These are phyloP conservation scores for Ogataea angusta DNA, from an alignment of 805 yeast genomes.

Conservation along the genomic window DNA sequence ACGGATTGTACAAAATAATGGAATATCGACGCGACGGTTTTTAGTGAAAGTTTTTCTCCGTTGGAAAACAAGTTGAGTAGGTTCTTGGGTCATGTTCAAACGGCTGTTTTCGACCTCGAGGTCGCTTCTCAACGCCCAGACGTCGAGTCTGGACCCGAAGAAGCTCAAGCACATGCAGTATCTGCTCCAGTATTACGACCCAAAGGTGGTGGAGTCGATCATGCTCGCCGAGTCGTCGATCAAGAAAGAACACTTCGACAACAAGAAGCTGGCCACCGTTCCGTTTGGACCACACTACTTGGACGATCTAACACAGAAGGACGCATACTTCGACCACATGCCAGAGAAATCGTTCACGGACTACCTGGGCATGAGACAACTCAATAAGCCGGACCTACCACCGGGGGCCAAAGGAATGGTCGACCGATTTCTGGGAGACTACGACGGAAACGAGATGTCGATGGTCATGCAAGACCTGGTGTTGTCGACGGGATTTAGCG, in stretches of 20 bases:
- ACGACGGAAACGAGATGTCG: constrained; percentile 20
- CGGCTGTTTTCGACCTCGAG: constrained; percentile 16
- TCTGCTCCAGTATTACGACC: constrained; percentile 75
- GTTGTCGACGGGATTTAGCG: constrained; percentile 63
- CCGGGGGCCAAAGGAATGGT: constrained; percentile 23
- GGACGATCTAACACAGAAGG: constrained; percentile 68
- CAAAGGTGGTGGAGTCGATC: constrained; percentile 77
- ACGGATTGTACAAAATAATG: not conserved
- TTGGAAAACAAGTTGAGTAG: not conserved
- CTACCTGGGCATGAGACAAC: constrained; percentile 24
- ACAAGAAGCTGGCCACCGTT: constrained; percentile 40
- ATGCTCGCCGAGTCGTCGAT: constrained; percentile 75
- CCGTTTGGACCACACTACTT: constrained; percentile 68
- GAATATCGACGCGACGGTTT: constrained; percentile 11
- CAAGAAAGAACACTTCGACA: constrained; percentile 56
- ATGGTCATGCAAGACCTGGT: constrained; percentile 37
- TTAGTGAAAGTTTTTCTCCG: constrained; percentile 1
- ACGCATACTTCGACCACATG: constrained; percentile 72
- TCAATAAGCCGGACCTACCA: constrained; percentile 16
- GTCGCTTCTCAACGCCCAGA: constrained; percentile 2
- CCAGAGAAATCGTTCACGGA: constrained; percentile 24
- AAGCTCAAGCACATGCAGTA: constrained; percentile 46
- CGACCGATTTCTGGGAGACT: constrained; percentile 21
- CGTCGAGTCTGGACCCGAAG: constrained; percentile 21
- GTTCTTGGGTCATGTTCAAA: constrained; percentile 2